These are phyloP conservation scores for Sarocladiaceae sp. DNA, from an alignment of 2,329 filamentous ascomycete species.

Conservation along the genomic window DNA sequence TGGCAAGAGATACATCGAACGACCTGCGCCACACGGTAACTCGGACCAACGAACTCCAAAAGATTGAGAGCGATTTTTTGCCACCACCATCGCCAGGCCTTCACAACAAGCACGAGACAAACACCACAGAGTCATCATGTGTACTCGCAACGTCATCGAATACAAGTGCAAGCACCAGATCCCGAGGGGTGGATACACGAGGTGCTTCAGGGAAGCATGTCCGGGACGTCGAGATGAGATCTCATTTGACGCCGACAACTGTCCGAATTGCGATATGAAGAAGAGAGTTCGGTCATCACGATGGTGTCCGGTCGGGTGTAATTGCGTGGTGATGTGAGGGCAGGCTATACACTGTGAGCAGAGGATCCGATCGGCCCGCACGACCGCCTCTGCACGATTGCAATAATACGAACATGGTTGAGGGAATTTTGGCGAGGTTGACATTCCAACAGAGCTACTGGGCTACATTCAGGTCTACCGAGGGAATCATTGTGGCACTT, in stretches of 20 bases:
- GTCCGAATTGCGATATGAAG: conserved; percentile 26
- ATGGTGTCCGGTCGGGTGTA: conserved; percentile 31
- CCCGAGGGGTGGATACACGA: conserved; percentile 25
- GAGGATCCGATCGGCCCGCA: too few species aligned
- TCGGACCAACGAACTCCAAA: too few species aligned
- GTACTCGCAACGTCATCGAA: conserved; percentile 25
- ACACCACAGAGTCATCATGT: conserved; percentile 22
- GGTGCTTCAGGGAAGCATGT: conserved; percentile 27
- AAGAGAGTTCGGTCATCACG: conserved; percentile 24
- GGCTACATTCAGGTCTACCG: too few species aligned
- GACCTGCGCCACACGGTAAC: too few species aligned
- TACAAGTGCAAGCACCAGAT: conserved; percentile 31
- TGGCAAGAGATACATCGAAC: too few species aligned
- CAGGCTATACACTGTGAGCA: background rate
- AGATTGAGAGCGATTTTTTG: too few species aligned
- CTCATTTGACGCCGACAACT: conserved; percentile 22
- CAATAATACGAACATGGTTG: too few species aligned
- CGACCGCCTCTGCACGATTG: background rate
- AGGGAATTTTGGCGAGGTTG: too few species aligned
- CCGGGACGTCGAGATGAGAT: conserved; percentile 24
- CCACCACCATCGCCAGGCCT: too few species aligned
- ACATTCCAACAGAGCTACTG: too few species aligned
- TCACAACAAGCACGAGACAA: conserved; percentile 11
- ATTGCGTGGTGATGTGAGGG: conserved; percentile 20
- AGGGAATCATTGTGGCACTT: too few species aligned